phyloP scores from a whole-genome alignment of 2,329 filamentous ascomycete species.

The Aureobasidium sp. region DNA sequence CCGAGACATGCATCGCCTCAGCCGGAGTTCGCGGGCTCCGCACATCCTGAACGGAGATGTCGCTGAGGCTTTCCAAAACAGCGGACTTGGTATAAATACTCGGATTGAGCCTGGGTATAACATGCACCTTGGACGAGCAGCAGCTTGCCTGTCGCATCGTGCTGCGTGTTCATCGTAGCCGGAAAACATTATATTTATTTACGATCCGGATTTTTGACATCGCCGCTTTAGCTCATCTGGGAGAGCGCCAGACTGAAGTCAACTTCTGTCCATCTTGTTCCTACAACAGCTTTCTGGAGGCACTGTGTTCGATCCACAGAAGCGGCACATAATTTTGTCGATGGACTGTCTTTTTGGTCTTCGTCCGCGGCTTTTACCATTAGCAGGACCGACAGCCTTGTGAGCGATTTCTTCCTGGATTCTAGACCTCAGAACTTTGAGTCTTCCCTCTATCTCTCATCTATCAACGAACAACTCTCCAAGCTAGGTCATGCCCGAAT shows the following conservation, averaged over 20 bases:
- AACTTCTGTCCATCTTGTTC: background rate
- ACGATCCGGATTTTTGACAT: background rate
- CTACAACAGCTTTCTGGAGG: constrained; percentile 9
- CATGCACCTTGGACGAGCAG: background rate
- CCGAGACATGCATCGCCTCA: background rate
- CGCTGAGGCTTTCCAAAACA: background rate
- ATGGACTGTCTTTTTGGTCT: background rate
- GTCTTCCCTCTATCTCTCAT: background rate
- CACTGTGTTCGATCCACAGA: constrained; percentile 16
- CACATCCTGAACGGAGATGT: background rate
- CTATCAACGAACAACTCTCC: background rate
- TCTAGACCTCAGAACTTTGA: background rate
- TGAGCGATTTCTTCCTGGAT: background rate
- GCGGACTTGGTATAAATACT: background rate
- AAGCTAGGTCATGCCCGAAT: background rate
- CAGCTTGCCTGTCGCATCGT: background rate
- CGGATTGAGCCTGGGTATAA: background rate
- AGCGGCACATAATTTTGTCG: constrained; percentile 1
- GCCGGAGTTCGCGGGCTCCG: background rate
- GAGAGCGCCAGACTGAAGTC: constrained; percentile 17
- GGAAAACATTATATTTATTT: too few species aligned
- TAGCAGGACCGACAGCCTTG: background rate
- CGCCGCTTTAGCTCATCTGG: constrained; percentile 15
- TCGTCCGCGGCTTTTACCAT: background rate
- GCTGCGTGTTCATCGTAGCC: too few species aligned